Base-by-base conservation (phyloP, 768 basidiomycete genomes). In the Chalciporus pseudorubinellus region DNA sequence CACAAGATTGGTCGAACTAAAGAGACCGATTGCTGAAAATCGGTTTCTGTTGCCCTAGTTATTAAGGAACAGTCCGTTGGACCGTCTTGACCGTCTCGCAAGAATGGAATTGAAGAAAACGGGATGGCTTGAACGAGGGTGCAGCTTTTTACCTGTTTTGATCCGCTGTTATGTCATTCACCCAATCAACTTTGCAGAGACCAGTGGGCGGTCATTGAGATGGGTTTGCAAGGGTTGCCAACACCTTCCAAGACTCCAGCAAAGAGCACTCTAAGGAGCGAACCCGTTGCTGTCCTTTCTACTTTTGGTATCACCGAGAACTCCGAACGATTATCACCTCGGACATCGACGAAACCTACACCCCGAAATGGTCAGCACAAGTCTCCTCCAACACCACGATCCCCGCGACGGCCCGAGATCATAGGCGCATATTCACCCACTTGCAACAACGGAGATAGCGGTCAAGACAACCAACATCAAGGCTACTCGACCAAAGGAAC, bases 111-210 rank as follows among this genome's bases (percentile, higher is more conserved):
- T 67, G 9, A 69, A 67, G 54, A 69, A 60, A 39, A 57, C 62
- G 4, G 67, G 67, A 19, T 67, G 66, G 66, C 53, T 67, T 6
- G 65, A 67, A 55, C 64, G 67, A 57, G 36, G 24, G 65, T 67
- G 44, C 7, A 65, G 44, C 19, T 38, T 24, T 7, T 16, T 53
- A 14, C 3, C 9, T 11, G 0, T 9, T n/a, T n/a, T n/a, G n/a
- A n/a, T n/a, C 0, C 1, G 3, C 13, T 4, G 26, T 26, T 9
- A 22, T 29, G 18, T 34, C 16, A 36, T n/a, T 21, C 6, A 16
- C 6, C 9, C 19, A 28, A 3, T 7, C 26, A 26, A 26, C 26
- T 26, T 26, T n/a, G 28, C 20, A 67, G 67, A 11, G 65, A 69
- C 55, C 61, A 64, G 38, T 67, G 66, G 66, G 51, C 60, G 1